phyloP scores from a whole-genome alignment of 148 eudicot genomes.

The Pouteria glomerata region DNA sequence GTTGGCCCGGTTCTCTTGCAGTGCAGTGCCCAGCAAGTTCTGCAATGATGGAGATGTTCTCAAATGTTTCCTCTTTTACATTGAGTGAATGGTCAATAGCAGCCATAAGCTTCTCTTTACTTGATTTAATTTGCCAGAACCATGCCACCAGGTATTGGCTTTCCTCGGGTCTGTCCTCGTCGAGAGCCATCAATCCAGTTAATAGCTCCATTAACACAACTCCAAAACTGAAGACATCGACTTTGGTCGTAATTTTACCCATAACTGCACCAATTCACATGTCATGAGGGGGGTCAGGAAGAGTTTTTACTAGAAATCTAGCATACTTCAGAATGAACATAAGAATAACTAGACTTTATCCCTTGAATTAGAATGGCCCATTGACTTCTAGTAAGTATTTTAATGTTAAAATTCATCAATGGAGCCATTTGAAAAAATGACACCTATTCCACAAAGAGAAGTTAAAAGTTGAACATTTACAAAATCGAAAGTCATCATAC shows the following conservation, averaged over 20 bases:
- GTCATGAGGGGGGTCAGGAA: background rate
- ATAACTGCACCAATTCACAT: constrained; percentile 47
- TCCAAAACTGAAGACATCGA: constrained; percentile 89
- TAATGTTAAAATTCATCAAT: background rate
- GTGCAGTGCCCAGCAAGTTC: constrained; percentile 96
- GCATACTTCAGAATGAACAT: background rate
- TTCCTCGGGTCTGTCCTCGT: constrained; percentile 79
- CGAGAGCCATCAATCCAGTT: constrained; percentile 88
- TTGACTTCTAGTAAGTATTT: background rate
- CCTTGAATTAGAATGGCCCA: background rate
- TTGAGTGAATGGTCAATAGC: constrained; percentile 69
- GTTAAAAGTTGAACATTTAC: background rate
- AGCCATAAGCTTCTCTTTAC: constrained; percentile 57
- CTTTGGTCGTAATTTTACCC: constrained; percentile 92
- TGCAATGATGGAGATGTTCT: constrained; percentile 56
- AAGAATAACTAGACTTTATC: background rate
- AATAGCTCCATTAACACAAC: constrained; percentile 90
- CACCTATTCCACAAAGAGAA: background rate
- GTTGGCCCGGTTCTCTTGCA: constrained; percentile 75
- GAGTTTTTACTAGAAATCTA: background rate
- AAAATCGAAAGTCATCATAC: background rate
- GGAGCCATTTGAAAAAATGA: background rate
- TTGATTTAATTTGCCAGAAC: constrained; percentile 80
- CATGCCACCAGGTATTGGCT: constrained; percentile 85
- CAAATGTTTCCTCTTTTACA: constrained; percentile 47